Evolutionary conservation across 371 early-diverging fungal genomes (phyloP), one percentile per base, ranked within the genome.

Genomic region (Dichotomocladium elegans): DNA sequence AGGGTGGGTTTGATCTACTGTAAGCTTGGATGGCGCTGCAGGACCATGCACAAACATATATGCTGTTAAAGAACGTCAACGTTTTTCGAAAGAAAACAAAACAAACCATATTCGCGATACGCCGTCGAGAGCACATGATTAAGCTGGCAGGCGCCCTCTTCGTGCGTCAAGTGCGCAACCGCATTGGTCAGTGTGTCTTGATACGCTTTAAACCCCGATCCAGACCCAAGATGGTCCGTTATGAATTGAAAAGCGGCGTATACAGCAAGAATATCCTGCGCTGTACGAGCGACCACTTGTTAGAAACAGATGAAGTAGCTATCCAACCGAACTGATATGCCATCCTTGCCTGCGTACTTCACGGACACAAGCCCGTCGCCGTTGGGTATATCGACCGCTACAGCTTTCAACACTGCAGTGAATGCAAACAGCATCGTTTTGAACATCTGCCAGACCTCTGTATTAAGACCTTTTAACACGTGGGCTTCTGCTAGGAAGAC

Each of bases 211-310:
- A 68, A 70, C 8, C 66, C 68, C 4, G 59, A 58, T 35, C 68
- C 72, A 26, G 66, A 61, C 1, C 68, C 66, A 21, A 74, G 31
- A 31, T 63, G 59, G 41, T 73, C 68, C 0, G 66, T 66, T 19
- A 77, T 72, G 25, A 72, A 77, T 34, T 77, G 58, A 7, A 77
- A 56, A 30, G 74, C 74, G 40, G 66, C 72, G 51, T 62, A 74
- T 5, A 68, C 48, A 1, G 63, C 43, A 9, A 74, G 50, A 26
- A 64, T 64, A 33, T 70, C 64, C 48, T 72, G 74, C 2, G 72
- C 74, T 63, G n/a, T n/a, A 46, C 40, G 25, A 51, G 29, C 5
- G n/a, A n/a, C n/a, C n/a, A n/a, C n/a, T n/a, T n/a, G n/a, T n/a
- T n/a, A n/a, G n/a, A n/a, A n/a, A n/a, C n/a, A n/a, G n/a, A 47